These are phyloP conservation scores for Rubroboletus pulcherrimus DNA, from an alignment of 768 basidiomycete species.

Conservation along the genomic window DNA sequence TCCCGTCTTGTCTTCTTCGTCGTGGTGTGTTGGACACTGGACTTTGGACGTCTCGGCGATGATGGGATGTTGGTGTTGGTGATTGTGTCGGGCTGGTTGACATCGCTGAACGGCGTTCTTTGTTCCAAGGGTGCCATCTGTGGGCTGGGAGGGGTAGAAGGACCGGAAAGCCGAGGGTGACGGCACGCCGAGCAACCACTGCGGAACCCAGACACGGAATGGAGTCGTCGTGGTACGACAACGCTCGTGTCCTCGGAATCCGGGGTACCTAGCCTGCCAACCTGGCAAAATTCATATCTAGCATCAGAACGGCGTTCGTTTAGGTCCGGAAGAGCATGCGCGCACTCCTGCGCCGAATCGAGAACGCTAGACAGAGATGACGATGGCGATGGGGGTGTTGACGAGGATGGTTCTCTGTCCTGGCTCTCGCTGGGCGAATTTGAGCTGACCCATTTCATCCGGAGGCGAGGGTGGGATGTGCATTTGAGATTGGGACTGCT, in stretches of 20 bases:
- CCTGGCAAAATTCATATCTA: background rate
- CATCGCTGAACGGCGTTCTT: background rate
- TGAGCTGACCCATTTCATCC: slow-evolving; percentile 18
- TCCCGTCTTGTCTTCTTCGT: slow-evolving; percentile 7
- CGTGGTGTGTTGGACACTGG: background rate
- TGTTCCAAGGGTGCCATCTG: background rate
- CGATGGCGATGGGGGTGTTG: background rate
- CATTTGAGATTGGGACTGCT: background rate
- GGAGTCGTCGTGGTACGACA: slow-evolving; percentile 5
- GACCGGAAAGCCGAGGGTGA: slow-evolving; percentile 15
- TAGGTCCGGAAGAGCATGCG: background rate
- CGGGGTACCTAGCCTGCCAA: slow-evolving; percentile 3
- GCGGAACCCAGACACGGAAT: slow-evolving; percentile 20
- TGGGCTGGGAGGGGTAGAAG: slow-evolving; percentile 13
- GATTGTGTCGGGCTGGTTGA: background rate
- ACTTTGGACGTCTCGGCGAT: background rate
- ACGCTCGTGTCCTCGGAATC: slow-evolving; percentile 12
- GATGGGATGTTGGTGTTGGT: background rate
- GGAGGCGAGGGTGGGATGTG: slow-evolving; percentile 1
- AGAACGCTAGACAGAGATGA: slow-evolving; percentile 3
- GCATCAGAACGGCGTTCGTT: slow-evolving; percentile 2
- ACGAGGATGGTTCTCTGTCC: background rate
- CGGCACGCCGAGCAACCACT: slow-evolving; percentile 29
- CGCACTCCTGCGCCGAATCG: background rate
- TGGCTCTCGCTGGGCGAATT: slow-evolving; percentile 6